Conservation (phyloP, 371 early-diverging fungal genomes). For the Mucor racemosus region DNA sequence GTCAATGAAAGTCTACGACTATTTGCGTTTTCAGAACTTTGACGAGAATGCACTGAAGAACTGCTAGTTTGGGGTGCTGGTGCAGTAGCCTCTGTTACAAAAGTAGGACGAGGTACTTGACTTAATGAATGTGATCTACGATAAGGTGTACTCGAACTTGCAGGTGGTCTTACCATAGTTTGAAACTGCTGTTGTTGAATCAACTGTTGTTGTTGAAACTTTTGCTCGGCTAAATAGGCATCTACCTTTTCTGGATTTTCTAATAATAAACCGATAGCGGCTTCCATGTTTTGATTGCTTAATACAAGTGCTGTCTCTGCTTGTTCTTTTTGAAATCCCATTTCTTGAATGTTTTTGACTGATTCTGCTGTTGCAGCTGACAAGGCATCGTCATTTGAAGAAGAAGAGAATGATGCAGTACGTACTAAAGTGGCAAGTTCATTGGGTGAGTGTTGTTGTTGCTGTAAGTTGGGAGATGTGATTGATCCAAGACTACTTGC, state of each 20-base stretch:
- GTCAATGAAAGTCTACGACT: conserved; percentile 35
- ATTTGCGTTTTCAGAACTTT: conserved; percentile 2
- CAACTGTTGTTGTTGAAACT: conserved; percentile 10
- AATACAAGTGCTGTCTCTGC: conserved; percentile 67
- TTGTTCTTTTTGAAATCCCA: conserved; percentile 74
- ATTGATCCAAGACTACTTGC: conserved; percentile 9
- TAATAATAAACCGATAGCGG: conserved; percentile 63
- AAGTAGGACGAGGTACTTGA: conserved; percentile 26
- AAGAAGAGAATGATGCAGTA: neutral
- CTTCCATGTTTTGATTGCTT: conserved; percentile 61
- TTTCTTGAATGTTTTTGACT: conserved; percentile 62
- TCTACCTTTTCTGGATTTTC: conserved; percentile 64
- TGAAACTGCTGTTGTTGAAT: conserved; percentile 3
- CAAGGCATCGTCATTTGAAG: neutral
- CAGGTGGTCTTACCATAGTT: conserved; percentile 7
- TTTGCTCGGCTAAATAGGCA: conserved; percentile 43
- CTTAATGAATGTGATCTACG: conserved; percentile 38
- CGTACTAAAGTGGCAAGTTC: neutral
- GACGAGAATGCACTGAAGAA: conserved; percentile 13
- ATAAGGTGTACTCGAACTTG: conserved; percentile 23
- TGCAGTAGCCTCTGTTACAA: conserved; percentile 5
- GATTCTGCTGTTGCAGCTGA: neutral
- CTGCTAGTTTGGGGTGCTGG: conserved; percentile 11
- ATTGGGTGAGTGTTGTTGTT: neutral
- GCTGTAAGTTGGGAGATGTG: neutral